Conservation (phyloP, 1,284 basidiomycete genomes). For the Mycosarcoma mackinlayi region DNA sequence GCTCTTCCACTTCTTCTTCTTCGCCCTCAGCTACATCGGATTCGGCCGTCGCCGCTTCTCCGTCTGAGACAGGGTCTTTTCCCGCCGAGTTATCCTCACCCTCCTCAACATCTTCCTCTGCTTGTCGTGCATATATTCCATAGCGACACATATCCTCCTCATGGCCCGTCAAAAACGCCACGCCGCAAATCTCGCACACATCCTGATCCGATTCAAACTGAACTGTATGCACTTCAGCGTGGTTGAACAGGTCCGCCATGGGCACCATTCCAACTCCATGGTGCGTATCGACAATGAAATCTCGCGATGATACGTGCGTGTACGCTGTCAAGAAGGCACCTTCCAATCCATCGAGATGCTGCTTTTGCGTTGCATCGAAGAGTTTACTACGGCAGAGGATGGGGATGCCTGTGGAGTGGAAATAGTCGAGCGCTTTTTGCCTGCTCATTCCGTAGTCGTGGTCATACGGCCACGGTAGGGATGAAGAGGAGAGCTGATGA, state of each 20-base stretch:
- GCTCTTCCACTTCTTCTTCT: neutral
- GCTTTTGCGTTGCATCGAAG: constrained; percentile 4
- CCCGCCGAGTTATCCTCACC: constrained; percentile 1
- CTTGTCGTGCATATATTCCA: neutral
- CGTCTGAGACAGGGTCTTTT: neutral
- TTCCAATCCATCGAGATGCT: constrained; percentile 28
- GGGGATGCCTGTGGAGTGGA: constrained; percentile 19
- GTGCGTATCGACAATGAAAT: constrained; percentile 60
- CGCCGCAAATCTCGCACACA: constrained; percentile 60
- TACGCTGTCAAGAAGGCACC: constrained; percentile 41
- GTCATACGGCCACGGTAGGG: constrained; percentile 11
- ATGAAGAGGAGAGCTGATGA: neutral
- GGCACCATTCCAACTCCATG: constrained; percentile 60
- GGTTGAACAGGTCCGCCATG: constrained; percentile 63
- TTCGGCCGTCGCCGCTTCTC: too few relatives aligned
- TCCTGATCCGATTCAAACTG: constrained; percentile 63
- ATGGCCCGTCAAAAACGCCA: constrained; percentile 33
- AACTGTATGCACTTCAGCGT: constrained; percentile 48
- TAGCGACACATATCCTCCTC: constrained; percentile 13
- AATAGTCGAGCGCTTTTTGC: constrained; percentile 35
- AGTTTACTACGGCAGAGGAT: constrained; percentile 18
- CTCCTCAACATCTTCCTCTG: constrained; percentile 13
- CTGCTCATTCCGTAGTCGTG: constrained; percentile 42
- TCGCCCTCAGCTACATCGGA: too few relatives aligned
- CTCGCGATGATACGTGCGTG: constrained; percentile 55